These are phyloP conservation scores for Sicyos edulis DNA, from an alignment of 306 rosid species.

Conservation along the genomic window DNA sequence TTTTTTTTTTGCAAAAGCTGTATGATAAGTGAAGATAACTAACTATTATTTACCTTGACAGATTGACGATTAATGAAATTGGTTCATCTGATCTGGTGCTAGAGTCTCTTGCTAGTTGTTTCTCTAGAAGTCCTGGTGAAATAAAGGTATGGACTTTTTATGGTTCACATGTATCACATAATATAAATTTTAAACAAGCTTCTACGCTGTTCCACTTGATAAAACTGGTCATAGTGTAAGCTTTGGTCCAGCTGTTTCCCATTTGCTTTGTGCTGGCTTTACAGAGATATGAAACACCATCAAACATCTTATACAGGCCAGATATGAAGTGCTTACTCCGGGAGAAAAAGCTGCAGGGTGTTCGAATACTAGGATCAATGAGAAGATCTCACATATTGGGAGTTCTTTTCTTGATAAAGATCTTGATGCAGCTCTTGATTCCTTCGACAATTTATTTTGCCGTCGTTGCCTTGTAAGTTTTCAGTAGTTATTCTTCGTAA, in stretches of 20 bases:
- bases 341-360: slow-evolving; percentile 47
- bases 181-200: slow-evolving; percentile 11
- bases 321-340: slow-evolving; percentile 54
- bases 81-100: slow-evolving; percentile 70
- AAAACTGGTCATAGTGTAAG: slow-evolving; percentile 68
- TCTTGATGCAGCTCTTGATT: slow-evolving; percentile 95
- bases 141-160: slow-evolving; percentile 50
- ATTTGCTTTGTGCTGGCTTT: slow-evolving; percentile 87
- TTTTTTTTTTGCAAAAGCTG: background rate
- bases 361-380: slow-evolving; percentile 44
- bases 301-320: slow-evolving; percentile 98
- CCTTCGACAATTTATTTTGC: slow-evolving; percentile 94
- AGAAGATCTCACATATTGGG: slow-evolving; percentile 49
- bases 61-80: slow-evolving; percentile 66
- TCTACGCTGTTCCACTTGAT: slow-evolving; percentile 31
- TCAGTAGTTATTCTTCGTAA: slow-evolving; percentile 17
- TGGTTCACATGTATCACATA: background rate
- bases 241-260: slow-evolving; percentile 84
- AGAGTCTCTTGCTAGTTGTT: slow-evolving; percentile 68
- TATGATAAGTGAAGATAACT: slow-evolving; percentile 23
- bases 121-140: slow-evolving; percentile 67
- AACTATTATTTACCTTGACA: slow-evolving; percentile 34
- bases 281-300: slow-evolving; percentile 90
- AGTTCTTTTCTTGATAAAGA: slow-evolving; percentile 77
- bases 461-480: slow-evolving; percentile 88